Percentiles rank a stretch among this genome's conserved stretches.
These are phyloP conservation scores for Glycine tomentella DNA, from an alignment of 306 rosid species.

Conservation along the genomic window DNA sequence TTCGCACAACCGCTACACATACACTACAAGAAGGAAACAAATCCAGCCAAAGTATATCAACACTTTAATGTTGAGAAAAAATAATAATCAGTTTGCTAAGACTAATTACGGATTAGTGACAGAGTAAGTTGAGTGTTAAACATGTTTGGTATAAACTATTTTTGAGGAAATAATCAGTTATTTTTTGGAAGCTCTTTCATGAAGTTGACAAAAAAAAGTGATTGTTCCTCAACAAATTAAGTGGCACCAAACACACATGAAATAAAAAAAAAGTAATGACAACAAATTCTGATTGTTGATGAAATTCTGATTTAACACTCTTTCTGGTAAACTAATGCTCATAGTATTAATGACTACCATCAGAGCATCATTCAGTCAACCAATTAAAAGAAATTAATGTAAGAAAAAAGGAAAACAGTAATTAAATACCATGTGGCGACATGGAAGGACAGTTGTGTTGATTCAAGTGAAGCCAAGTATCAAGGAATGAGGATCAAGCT, in stretches of 20 bases:
- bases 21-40: slow-evolving; percentile 64
- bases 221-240: neutral
- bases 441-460: slow-evolving; percentile 93
- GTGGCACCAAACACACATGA: neutral
- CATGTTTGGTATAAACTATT: neutral
- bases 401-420: slow-evolving; percentile 1
- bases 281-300: neutral
- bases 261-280: neutral
- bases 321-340: slow-evolving; percentile 1
- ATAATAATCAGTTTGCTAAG: slow-evolving; percentile 4
- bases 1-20: slow-evolving; percentile 95
- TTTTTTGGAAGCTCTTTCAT: neutral
- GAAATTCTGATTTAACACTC: slow-evolving; percentile 1
- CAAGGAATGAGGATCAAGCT: too few species aligned
- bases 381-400: slow-evolving; percentile 29
- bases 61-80: neutral
- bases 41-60: slow-evolving; percentile 29
- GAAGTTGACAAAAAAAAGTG: neutral
- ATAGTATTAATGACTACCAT: slow-evolving; percentile 9
- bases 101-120: neutral
- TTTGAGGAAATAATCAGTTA: neutral
- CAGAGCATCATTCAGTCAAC: slow-evolving; percentile 25
- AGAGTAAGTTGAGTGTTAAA: neutral
- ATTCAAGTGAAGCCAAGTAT: too few species aligned
- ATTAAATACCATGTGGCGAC: slow-evolving; percentile 94